These are phyloP conservation scores for Nemania bipapillata DNA, from an alignment of 2,329 filamentous ascomycete genomes.

Conservation along the genomic window DNA sequence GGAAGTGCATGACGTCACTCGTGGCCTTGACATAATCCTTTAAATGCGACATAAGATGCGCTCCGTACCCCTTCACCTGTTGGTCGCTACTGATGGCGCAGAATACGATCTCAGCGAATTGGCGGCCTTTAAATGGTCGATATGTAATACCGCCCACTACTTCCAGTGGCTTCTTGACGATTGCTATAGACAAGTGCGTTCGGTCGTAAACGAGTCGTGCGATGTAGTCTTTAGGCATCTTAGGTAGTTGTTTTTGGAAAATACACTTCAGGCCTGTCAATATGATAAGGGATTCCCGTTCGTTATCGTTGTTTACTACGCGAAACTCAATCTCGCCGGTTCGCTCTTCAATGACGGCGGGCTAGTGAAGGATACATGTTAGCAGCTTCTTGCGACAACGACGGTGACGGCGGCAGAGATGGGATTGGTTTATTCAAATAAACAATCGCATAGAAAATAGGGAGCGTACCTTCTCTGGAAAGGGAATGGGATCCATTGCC, in stretches of 20 bases:
- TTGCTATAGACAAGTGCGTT: constrained; percentile 94
- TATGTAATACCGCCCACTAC: constrained; percentile 98
- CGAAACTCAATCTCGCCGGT: constrained; percentile 95
- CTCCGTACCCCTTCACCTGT: constrained; percentile 98
- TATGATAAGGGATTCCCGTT: constrained; percentile 89
- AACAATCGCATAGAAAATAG: background rate
- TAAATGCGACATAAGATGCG: constrained; percentile 96
- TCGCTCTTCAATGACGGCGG: constrained; percentile 91
- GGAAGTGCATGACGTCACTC: constrained; percentile 96
- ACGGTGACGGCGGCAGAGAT: background rate
- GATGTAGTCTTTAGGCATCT: constrained; percentile 99
- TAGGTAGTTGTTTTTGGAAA: constrained; percentile 97
- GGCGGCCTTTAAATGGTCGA: constrained; percentile 87
- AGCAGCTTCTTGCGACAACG: background rate
- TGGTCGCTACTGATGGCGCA: constrained; percentile 97
- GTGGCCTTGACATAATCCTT: constrained; percentile 99
- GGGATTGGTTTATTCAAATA: background rate
- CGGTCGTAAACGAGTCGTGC: constrained; percentile 96
- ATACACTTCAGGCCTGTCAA: constrained; percentile 96
- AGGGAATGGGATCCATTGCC: constrained; percentile 75
- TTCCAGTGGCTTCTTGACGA: constrained; percentile 94
- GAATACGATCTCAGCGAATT: constrained; percentile 98
- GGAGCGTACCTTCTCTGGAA: constrained; percentile 80
- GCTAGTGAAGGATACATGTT: constrained; percentile 57
- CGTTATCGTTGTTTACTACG: constrained; percentile 95